phyloP scores from a whole-genome alignment of 1,284 basidiomycete species.

The Coniophora puteana region DNA sequence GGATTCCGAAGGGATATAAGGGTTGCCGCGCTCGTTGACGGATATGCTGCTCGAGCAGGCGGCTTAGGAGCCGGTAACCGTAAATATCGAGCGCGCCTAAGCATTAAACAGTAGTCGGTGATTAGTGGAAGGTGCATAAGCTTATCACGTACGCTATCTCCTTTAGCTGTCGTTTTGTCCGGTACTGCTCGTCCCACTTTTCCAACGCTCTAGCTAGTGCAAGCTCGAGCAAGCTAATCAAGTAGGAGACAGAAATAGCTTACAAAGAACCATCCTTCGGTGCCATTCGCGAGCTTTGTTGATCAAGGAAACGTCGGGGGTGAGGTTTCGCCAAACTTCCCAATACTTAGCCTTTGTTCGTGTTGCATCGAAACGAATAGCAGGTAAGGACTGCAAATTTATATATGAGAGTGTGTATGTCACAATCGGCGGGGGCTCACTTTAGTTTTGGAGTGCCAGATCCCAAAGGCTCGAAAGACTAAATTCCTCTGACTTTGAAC shows the following conservation, averaged over 20 bases:
- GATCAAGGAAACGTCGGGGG: conserved; percentile 64
- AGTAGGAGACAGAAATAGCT: conserved; percentile 22
- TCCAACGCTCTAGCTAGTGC: conserved; percentile 51
- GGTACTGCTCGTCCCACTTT: conserved; percentile 63
- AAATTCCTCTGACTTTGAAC: conserved; percentile 55
- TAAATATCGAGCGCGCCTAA: conserved; percentile 63
- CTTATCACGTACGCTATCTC: conserved; percentile 68
- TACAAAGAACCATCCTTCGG: conserved; percentile 54
- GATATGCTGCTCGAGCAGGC: conserved; percentile 21
- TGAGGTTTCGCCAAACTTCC: conserved; percentile 59
- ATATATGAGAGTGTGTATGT: conserved; percentile 10
- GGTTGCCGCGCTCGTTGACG: conserved; percentile 17
- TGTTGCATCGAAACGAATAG: conserved; percentile 65
- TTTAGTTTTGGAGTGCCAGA: conserved; percentile 72
- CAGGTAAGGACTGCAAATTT: conserved; percentile 59
- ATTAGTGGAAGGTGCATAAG: conserved; percentile 1
- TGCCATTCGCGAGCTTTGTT: conserved; percentile 64
- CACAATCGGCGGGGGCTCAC: conserved; percentile 33
- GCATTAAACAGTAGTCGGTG: conserved; percentile 12
- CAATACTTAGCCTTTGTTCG: conserved; percentile 59
- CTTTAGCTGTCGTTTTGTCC: conserved; percentile 68
- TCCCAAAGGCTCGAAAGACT: conserved; percentile 60
- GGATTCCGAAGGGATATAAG: conserved; percentile 20
- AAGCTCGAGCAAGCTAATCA: conserved; percentile 13
- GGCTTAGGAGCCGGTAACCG: conserved; percentile 54